Evolutionary conservation across 73 alveolate species (phyloP).

Genomic region (Paramecium biaurelia): DNA sequence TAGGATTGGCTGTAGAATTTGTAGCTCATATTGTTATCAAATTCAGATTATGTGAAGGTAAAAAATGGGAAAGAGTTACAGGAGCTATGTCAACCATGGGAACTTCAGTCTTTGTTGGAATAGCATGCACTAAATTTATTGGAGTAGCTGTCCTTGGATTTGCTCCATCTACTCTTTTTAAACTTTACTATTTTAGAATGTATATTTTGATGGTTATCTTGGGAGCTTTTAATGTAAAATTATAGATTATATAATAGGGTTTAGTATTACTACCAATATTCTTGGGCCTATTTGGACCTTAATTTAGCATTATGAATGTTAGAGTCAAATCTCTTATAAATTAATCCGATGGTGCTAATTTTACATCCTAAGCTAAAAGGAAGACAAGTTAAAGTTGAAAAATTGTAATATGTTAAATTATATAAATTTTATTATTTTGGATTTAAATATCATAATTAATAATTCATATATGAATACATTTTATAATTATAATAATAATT

Average conservation of each 20-base stretch:
- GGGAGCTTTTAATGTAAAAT: slow-evolving; percentile 83
- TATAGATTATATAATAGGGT: background rate
- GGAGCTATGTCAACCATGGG: slow-evolving; percentile 88
- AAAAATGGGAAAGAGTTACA: slow-evolving; percentile 82
- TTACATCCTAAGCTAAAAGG: background rate
- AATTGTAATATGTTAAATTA: background rate
- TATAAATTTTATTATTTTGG: too few relatives aligned
- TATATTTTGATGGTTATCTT: slow-evolving; percentile 81
- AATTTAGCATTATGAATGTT: background rate
- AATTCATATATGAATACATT: too few relatives aligned
- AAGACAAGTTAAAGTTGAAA: background rate
- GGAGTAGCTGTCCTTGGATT: slow-evolving; percentile 93
- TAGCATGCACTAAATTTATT: slow-evolving; percentile 88
- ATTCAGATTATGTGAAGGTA: slow-evolving; percentile 80
- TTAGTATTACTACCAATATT: slow-evolving; percentile 15
- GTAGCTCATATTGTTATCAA: slow-evolving; percentile 89
- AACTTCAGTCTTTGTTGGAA: slow-evolving; percentile 88
- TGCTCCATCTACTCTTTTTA: slow-evolving; percentile 88
- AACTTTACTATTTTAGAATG: slow-evolving; percentile 94
- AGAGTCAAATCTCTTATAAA: background rate
- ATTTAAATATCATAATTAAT: too few relatives aligned
- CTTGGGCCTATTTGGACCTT: slow-evolving; percentile 26
- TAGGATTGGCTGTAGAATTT: slow-evolving; percentile 94
- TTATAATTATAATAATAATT: too few relatives aligned
- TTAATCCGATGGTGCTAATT: background rate